phyloP scores from a whole-genome alignment of 495 filamentous ascomycete species.

The Aspergillus ellipticus region DNA sequence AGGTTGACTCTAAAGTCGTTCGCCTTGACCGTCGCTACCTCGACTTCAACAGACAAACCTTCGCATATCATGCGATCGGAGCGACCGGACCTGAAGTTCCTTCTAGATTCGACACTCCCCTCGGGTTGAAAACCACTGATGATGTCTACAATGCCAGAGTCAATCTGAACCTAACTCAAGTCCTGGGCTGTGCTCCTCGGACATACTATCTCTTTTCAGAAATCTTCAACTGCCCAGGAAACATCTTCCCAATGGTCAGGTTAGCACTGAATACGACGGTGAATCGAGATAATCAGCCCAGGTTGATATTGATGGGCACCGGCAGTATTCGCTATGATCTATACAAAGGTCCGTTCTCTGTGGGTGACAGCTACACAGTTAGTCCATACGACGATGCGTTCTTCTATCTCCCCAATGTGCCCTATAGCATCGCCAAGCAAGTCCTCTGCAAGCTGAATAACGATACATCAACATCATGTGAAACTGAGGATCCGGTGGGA shows the following conservation, averaged over 20 bases:
- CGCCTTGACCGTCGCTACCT: constrained; percentile 3
- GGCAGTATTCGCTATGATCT: background rate
- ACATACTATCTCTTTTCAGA: background rate
- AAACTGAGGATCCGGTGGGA: background rate
- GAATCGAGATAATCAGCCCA: background rate
- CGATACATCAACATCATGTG: background rate
- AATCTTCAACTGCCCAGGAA: background rate
- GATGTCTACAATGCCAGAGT: background rate
- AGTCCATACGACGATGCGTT: constrained; percentile 4
- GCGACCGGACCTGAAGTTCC: background rate
- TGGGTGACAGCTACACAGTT: background rate
- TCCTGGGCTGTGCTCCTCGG: background rate
- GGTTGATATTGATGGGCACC: background rate
- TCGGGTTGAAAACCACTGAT: background rate
- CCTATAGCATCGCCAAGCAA: background rate
- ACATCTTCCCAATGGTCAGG: background rate
- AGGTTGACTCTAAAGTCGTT: background rate
- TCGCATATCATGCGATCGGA: constrained; percentile 1
- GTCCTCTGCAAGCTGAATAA: background rate
- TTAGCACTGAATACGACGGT: background rate
- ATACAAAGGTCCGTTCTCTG: constrained; percentile 1
- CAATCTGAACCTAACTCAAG: background rate
- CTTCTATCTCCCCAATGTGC: background rate
- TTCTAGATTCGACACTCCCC: background rate
- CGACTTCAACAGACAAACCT: constrained; percentile 4